Evolutionary conservation across 2,329 filamentous ascomycete genomes (phyloP).

Genomic region (Xylaria sp.): DNA sequence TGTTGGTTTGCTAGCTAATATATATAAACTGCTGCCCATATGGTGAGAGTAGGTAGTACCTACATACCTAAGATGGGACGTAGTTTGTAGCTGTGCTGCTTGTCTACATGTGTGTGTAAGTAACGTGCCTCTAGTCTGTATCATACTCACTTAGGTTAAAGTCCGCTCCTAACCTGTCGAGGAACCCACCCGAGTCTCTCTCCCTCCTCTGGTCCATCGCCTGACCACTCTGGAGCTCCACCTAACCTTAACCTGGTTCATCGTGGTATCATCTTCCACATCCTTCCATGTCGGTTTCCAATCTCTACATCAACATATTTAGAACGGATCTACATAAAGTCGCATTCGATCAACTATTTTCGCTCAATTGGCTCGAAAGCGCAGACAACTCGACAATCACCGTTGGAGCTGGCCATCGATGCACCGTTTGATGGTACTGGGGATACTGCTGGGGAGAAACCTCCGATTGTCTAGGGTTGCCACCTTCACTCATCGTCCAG

Average conservation of each 20-base stretch:
- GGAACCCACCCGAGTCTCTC: not conserved
- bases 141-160: no score
- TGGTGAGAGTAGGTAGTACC: not conserved
- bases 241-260: slow-evolving; percentile 1
- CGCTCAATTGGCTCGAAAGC: no score
- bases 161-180: not conserved
- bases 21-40: not conserved
- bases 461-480: slow-evolving; percentile 1
- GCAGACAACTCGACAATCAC: no score
- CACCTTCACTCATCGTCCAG: not conserved
- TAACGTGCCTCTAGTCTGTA: not conserved
- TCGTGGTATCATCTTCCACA: not conserved
- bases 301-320: not conserved
- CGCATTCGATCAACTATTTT: not conserved
- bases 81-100: not conserved
- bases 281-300: not conserved
- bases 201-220: not conserved
- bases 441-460: not conserved
- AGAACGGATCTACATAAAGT: not conserved
- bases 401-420: not conserved
- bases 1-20: not conserved
- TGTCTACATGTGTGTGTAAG: no score
- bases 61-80: not conserved
- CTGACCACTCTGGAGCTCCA: not conserved
- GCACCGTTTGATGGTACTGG: not conserved